phyloP scores from a whole-genome alignment of 1,139 yeast species.

The Geotrichum bryndzae region DNA sequence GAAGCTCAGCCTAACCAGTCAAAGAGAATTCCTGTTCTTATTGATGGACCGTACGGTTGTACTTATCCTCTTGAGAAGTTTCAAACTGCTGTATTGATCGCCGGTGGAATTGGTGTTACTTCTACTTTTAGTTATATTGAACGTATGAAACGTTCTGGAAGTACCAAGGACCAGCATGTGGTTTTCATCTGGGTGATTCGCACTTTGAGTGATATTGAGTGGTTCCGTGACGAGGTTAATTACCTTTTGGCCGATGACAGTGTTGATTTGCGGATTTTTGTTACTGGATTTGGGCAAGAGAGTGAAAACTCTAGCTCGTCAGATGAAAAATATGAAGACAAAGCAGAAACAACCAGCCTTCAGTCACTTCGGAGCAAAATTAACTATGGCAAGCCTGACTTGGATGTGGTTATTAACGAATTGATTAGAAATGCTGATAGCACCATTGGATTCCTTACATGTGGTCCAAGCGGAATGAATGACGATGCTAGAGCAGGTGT shows the following conservation, averaged over 20 bases:
- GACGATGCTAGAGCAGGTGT: conserved; percentile 38
- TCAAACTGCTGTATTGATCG: conserved; percentile 46
- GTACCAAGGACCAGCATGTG: conserved; percentile 33
- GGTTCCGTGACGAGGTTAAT: conserved; percentile 49
- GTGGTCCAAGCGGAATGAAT: conserved; percentile 43
- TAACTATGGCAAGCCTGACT: conserved; percentile 33
- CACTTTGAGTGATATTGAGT: conserved; percentile 41
- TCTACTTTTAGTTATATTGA: conserved; percentile 36
- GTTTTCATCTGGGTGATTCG: conserved; percentile 50
- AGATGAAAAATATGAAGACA: background rate
- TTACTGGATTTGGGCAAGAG: background rate
- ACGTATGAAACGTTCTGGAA: conserved; percentile 17
- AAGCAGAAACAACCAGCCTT: background rate
- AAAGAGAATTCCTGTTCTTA: conserved; percentile 33
- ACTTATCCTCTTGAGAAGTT: conserved; percentile 45
- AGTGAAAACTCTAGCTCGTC: background rate
- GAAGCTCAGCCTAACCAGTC: conserved; percentile 19
- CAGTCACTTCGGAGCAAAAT: background rate
- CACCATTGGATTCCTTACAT: conserved; percentile 35
- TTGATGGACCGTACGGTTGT: conserved; percentile 58
- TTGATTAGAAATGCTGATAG: conserved; percentile 37
- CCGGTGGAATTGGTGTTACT: conserved; percentile 69
- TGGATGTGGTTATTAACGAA: conserved; percentile 35
- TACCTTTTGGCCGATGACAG: conserved; percentile 29
- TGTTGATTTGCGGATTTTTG: conserved; percentile 38